Base-by-base conservation (phyloP, 1,284 basidiomycete genomes). In the Moesziomyces aphidis region DNA sequence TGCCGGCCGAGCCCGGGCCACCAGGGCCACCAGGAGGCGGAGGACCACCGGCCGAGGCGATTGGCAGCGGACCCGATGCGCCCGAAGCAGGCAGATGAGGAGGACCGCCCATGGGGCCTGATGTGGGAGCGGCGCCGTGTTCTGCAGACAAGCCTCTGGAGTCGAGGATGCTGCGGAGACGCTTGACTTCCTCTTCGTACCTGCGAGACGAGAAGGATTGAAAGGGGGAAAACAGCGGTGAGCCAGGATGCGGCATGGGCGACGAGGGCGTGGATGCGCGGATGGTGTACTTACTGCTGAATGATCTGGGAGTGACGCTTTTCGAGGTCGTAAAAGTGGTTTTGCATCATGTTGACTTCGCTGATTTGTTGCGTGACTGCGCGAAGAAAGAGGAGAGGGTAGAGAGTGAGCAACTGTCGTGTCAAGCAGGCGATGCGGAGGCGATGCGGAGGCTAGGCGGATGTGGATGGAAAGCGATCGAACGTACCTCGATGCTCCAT, bases 401-500 rank as follows among this genome's bases (percentile, higher is more conserved):
- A 13, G 26, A 44, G 46, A 22, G 28, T 56, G 24, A 52, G 50
- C 44, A 11, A 21, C n/a, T 23, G 43, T 5, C 10, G 55, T 49
- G 28, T 42, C 1, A 28, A 28, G 26, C 8, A 8, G 26, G 26
- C 26, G 26, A 28, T 28, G 23, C 23, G 23, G 2, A 24, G 23
- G 23, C 23, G 23, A 28, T 28, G 23, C 23, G 23, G 2, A 24
- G 23, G 23, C 23, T 2, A 24, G 31, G 19, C n/a, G 13, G 21
- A 31, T 3, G 28, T 31, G 31, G 11, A 11, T 24, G 26, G 39
- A 49, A 49, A 44, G 53, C 43, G 15, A 34, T 26, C 85, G 19
- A 11, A 72, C 89, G 67, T 76, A 94, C 94, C 89, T 88, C 95
- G 93, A 19, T 88, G 88, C 85, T 97, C 95, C 85, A 91, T 93